A percentile compares a stretch with the other conserved stretches of the same genome.
phyloP scores from a whole-genome alignment of 768 basidiomycete species.

The Suillus plorans region DNA sequence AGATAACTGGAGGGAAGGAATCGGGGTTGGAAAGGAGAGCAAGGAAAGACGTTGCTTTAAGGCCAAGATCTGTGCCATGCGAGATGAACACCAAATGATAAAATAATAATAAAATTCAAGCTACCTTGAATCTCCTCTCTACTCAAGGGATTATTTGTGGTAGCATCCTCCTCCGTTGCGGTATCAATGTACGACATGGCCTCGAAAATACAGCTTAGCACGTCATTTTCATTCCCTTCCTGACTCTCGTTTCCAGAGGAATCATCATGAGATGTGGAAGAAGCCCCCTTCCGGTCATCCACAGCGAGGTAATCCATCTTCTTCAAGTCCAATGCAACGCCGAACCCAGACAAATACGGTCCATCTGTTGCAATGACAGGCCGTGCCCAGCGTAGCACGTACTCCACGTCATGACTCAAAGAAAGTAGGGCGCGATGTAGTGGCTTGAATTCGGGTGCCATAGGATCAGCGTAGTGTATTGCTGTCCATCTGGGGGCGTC shows the following conservation, averaged over 20 bases:
- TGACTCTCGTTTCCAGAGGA: neutral
- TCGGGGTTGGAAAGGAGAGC: conserved; percentile 50
- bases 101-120: conserved; percentile 16
- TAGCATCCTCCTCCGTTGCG: conserved; percentile 33
- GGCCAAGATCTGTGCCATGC: conserved; percentile 53
- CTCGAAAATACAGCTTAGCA: conserved; percentile 29
- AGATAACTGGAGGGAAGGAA: conserved; percentile 36
- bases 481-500: conserved; percentile 59
- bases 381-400: conserved; percentile 58
- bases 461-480: conserved; percentile 73
- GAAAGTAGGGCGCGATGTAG: conserved; percentile 67
- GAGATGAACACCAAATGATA: neutral
- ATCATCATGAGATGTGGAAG: neutral
- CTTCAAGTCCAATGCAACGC: conserved; percentile 90
- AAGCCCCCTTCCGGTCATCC: conserved; percentile 63
- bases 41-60: conserved; percentile 76
- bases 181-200: conserved; percentile 29
- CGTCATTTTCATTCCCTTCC: conserved; percentile 20
- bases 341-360: conserved; percentile 75
- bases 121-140: conserved; percentile 56
- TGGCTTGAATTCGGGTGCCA: conserved; percentile 64
- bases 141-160: conserved; percentile 43
- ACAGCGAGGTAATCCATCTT: conserved; percentile 95
- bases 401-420: conserved; percentile 55
- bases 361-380: conserved; percentile 6